A percentile compares a stretch with the other conserved stretches of the same genome.
These are phyloP conservation scores for Ramularia endophylla DNA, from an alignment of 2,329 filamentous ascomycete genomes.

Conservation along the genomic window DNA sequence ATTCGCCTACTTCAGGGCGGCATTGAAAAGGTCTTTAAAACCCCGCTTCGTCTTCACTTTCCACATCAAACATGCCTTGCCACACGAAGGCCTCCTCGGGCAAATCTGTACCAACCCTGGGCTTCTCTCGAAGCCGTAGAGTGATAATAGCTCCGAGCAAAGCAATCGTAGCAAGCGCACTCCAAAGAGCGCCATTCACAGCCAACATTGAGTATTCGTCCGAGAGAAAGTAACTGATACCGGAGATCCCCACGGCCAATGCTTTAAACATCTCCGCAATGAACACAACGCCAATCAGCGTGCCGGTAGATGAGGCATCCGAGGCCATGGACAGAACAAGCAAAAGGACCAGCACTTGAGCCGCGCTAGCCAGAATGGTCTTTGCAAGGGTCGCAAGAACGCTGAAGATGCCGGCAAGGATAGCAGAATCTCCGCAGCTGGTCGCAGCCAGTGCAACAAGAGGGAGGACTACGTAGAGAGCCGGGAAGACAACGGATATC, in stretches of 20 bases:
- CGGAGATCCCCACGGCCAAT: conserved; percentile 41
- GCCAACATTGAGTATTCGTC: conserved; percentile 38
- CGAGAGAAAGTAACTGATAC: conserved; percentile 41
- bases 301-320: conserved; percentile 42
- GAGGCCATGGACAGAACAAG: conserved; percentile 45
- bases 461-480: conserved; percentile 36
- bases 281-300: conserved; percentile 44
- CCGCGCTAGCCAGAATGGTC: conserved; percentile 37
- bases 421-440: conserved; percentile 22
- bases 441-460: conserved; percentile 34
- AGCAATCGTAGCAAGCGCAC: conserved; percentile 36
- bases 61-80: conserved; percentile 44
- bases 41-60: conserved; percentile 24
- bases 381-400: conserved; percentile 38
- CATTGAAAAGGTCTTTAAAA: too few relatives aligned
- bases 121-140: conserved; percentile 40
- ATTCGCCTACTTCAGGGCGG: too few relatives aligned
- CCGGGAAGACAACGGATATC: conserved; percentile 35
- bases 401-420: conserved; percentile 35
- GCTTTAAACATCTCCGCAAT: conserved; percentile 42
- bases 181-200: conserved; percentile 43
- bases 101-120: conserved; percentile 41
- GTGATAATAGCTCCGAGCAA: conserved; percentile 38
- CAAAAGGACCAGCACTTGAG: conserved; percentile 39
- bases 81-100: conserved; percentile 37